phyloP scores from a whole-genome alignment of 1,284 basidiomycete species.

The Pascua guehoae region DNA sequence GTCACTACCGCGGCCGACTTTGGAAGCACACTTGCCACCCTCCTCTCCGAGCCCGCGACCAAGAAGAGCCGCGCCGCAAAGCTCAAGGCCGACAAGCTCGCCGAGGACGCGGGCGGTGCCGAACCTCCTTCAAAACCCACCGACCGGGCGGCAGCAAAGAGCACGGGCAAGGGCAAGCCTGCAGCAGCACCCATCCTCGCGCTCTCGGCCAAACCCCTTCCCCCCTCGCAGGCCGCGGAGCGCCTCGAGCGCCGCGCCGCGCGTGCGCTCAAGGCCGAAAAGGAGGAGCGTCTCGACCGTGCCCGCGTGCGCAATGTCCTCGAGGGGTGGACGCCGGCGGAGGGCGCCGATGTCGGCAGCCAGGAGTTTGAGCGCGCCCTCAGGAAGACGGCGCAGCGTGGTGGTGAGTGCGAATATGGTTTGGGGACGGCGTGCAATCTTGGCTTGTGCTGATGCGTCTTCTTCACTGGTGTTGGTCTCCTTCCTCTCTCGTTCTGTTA shows the following conservation, averaged over 20 bases:
- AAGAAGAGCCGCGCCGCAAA: conserved; percentile 17
- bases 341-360: conserved; percentile 30
- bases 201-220: conserved; percentile 33
- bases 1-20: conserved; percentile 43
- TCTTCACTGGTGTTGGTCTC: too few species aligned
- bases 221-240: conserved; percentile 34
- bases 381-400: conserved; percentile 50
- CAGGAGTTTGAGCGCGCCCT: conserved; percentile 50
- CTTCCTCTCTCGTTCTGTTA: background rate
- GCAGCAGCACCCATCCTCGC: conserved; percentile 37
- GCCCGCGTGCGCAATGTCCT: conserved; percentile 44
- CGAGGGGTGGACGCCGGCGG: conserved; percentile 42
- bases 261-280: conserved; percentile 35
- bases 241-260: conserved; percentile 32
- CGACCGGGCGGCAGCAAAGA: conserved; percentile 6
- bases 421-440: too few species aligned
- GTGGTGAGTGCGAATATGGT: conserved; percentile 39
- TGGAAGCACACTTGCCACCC: conserved; percentile 43
- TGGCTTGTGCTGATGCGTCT: background rate
- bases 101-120: conserved; percentile 5
- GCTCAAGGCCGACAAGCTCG: conserved; percentile 3
- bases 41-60: conserved; percentile 35
- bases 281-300: conserved; percentile 43
- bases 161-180: conserved; percentile 6
- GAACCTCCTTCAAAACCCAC: background rate